Evolutionary conservation across 805 yeast species (phyloP), one percentile per base, ranked within the genome.

Genomic region (Yamadazyma kitorensis): DNA sequence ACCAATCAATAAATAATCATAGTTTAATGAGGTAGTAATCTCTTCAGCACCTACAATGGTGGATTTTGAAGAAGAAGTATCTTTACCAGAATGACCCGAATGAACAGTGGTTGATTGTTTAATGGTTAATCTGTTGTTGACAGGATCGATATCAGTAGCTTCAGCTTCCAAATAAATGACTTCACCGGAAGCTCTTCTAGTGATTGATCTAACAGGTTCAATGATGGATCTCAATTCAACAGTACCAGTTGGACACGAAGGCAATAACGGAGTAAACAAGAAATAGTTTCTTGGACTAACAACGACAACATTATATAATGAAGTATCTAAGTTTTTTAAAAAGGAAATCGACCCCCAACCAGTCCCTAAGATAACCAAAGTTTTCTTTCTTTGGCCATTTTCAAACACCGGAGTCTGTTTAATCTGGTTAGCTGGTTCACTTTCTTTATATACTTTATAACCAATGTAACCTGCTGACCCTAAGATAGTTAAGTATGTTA

Each of bases 341-440:
- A 88, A 66, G 5, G 96, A 80, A 34, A 89, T 82, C 9, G 95
- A 77, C 41, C 96, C 97, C 98, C 98, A 89, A 35, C 97, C 98
- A 15, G 95, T 80, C 42, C 94, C 94, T 55, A 77, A 76, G 61
- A 74, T 80, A 34, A 91, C 93, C 51, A 81, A 64, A n/a, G 83
- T 78, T 61, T 82, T 81, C 70, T 78, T 80, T 54, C 70, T 62
- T 38, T 76, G 75, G 37, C 84, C 86, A 44, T 68, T 69, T 30
- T 70, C 64, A 43, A 75, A 68, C 12, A 66, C 59, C 8, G 76
- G 69, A n/a, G 76, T 63, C 53, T 82, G 87, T 33, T 80, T 79
- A 31, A 61, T 47, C 54, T 82, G 88, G 12, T 68, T 62, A 21
- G 68, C 63, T 5, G 89, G 89, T 45, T 72, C 67, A 5, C 75